A percentile compares a stretch with the other conserved stretches of the same genome.
phyloP scores from a whole-genome alignment of 805 yeast species.

The Saturnispora mendoncae region DNA sequence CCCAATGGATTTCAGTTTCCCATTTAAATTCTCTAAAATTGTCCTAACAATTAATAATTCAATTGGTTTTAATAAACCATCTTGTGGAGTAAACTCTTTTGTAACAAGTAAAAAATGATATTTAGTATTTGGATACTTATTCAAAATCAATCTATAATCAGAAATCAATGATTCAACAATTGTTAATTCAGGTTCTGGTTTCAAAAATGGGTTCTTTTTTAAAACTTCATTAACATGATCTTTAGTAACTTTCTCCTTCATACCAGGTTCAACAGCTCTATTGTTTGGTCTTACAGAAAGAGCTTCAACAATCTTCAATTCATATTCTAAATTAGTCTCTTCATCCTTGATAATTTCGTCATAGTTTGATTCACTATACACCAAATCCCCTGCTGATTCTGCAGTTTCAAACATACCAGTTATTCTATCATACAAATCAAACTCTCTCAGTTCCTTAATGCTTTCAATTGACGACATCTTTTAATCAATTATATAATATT shows the following conservation, averaged over 20 bases:
- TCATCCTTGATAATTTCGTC: constrained; percentile 20
- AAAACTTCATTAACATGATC: constrained; percentile 27
- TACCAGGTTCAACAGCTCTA: constrained; percentile 28
- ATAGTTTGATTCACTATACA: constrained; percentile 16
- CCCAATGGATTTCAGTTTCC: constrained; percentile 23
- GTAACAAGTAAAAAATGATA: constrained; percentile 77
- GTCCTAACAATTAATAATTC: constrained; percentile 57
- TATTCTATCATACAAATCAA: constrained; percentile 16
- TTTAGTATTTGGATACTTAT: constrained; percentile 79
- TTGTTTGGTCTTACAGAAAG: constrained; percentile 29
- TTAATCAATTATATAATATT: background rate
- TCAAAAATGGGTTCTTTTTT: constrained; percentile 61
- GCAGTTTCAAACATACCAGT: constrained; percentile 20
- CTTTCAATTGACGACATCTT: constrained; percentile 5
- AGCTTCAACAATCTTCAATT: constrained; percentile 28
- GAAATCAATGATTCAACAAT: constrained; percentile 45
- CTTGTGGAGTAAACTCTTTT: constrained; percentile 62
- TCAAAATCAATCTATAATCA: constrained; percentile 58
- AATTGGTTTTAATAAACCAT: constrained; percentile 57
- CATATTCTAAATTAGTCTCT: constrained; percentile 21
- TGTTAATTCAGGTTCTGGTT: constrained; percentile 70
- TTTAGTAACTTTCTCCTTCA: constrained; percentile 29
- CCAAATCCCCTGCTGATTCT: constrained; percentile 18
- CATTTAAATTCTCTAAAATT: constrained; percentile 43
- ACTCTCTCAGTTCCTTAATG: constrained; percentile 19